These are phyloP conservation scores for Stemphylium vesicarium DNA, from an alignment of 2,329 filamentous ascomycete species.

Conservation along the genomic window DNA sequence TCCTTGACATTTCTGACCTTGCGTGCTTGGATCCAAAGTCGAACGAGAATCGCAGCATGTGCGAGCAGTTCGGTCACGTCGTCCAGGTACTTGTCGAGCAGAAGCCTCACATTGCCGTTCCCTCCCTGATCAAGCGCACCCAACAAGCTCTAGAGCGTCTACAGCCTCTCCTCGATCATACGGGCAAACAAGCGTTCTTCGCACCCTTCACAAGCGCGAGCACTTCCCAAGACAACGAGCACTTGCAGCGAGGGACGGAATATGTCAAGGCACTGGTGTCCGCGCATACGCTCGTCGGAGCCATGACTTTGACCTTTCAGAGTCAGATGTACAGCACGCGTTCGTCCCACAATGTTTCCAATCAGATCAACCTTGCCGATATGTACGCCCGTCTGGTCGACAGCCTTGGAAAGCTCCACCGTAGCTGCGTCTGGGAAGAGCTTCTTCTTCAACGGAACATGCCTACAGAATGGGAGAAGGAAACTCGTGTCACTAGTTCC, in stretches of 20 bases:
- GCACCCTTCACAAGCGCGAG: slow-evolving; percentile 60
- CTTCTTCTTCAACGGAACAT: slow-evolving; percentile 75
- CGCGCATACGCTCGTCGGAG: slow-evolving; percentile 76
- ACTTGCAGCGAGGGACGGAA: slow-evolving; percentile 70
- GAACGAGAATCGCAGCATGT: slow-evolving; percentile 64
- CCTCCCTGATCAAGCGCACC: slow-evolving; percentile 77
- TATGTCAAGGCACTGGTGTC: slow-evolving; percentile 80
- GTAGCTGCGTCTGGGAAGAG: slow-evolving; percentile 84
- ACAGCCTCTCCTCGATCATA: slow-evolving; percentile 66
- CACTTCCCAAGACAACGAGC: slow-evolving; percentile 33
- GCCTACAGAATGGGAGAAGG: slow-evolving; percentile 69
- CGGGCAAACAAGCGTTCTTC: slow-evolving; percentile 69
- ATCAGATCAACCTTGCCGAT: slow-evolving; percentile 81
- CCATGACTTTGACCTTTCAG: slow-evolving; percentile 76
- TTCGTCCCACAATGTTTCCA: slow-evolving; percentile 69
- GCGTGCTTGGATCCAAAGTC: slow-evolving; percentile 80
- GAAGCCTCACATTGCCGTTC: slow-evolving; percentile 80
- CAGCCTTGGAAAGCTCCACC: slow-evolving; percentile 77
- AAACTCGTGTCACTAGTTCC: slow-evolving; percentile 51
- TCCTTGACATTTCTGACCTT: slow-evolving; percentile 83
- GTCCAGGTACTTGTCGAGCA: slow-evolving; percentile 80
- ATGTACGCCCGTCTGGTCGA: slow-evolving; percentile 77
- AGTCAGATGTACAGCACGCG: slow-evolving; percentile 68
- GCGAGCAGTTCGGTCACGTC: slow-evolving; percentile 74
- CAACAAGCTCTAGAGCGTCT: slow-evolving; percentile 73